A percentile compares a stretch with the other conserved stretches of the same genome.
Conservation (phyloP, 208 protist species). For the Novymonas esmeraldas region DNA sequence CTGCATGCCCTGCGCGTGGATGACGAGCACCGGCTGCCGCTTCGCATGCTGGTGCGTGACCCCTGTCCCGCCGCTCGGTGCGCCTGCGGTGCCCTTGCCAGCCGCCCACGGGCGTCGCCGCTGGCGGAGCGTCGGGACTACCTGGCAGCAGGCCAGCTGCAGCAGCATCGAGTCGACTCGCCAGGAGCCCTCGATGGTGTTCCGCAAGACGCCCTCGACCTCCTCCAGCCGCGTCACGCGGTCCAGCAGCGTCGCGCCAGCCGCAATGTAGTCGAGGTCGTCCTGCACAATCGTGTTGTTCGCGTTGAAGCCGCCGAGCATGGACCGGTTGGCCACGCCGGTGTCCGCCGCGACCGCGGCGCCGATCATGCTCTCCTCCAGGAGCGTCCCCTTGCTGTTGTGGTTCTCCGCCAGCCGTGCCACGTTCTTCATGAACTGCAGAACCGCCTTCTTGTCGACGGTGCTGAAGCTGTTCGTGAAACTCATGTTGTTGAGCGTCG, state of each 20-base stretch:
- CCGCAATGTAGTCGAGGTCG: constrained; percentile 54
- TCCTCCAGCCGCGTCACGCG: constrained; percentile 59
- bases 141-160: constrained; percentile 49
- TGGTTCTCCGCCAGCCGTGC: constrained; percentile 35
- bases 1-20: constrained; percentile 66
- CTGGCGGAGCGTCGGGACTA: constrained; percentile 76
- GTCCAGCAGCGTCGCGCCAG: constrained; percentile 37
- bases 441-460: constrained; percentile 51
- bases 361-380: constrained; percentile 52
- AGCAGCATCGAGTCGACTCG: constrained; percentile 60
- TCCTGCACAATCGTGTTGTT: constrained; percentile 29
- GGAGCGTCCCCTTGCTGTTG: constrained; percentile 30
- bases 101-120: constrained; percentile 34
- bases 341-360: not conserved
- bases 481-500: constrained; percentile 52
- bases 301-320: not conserved
- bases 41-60: not conserved
- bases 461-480: constrained; percentile 79
- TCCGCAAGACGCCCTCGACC: constrained; percentile 59
- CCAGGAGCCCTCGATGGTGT: constrained; percentile 68
- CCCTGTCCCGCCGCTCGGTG: not conserved
- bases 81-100: not conserved
- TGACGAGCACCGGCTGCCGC: constrained; percentile 48
- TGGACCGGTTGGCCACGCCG: not conserved
- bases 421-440: constrained; percentile 54